phyloP scores from a whole-genome alignment of 2,329 filamentous ascomycete genomes.

The Fonsecaea pedrosoi region DNA sequence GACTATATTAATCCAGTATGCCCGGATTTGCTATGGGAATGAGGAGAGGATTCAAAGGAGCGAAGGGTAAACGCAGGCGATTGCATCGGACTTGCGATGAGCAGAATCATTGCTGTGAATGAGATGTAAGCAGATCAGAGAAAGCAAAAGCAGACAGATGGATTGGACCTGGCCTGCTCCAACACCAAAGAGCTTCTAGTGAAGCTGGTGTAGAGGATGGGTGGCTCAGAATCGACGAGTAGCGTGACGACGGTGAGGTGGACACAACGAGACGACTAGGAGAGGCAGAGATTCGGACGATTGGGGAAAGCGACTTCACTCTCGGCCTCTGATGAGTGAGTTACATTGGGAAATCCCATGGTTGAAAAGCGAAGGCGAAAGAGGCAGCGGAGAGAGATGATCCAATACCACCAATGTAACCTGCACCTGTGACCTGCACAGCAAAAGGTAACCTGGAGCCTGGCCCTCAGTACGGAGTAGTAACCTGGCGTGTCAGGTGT shows the following conservation, averaged over 20 bases:
- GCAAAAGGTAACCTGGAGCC: too few relatives aligned
- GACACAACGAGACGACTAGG: too few relatives aligned
- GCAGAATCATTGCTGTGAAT: background rate
- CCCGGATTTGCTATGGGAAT: background rate
- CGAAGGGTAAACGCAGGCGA: background rate
- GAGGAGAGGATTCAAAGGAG: background rate
- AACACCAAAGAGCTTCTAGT: too few relatives aligned
- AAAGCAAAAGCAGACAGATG: background rate
- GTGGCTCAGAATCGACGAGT: background rate
- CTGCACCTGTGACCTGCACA: background rate
- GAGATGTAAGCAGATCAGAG: background rate
- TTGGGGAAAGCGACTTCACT: background rate
- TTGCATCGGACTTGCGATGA: background rate
- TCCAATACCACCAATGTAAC: slow-evolving; percentile 8
- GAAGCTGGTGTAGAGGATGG: too few relatives aligned
- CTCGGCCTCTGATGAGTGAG: slow-evolving; percentile 3
- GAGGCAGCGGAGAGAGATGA: background rate
- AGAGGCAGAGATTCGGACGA: background rate
- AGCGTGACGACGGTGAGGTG: background rate
- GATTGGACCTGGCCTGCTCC: background rate
- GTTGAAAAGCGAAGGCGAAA: background rate
- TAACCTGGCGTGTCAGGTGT: background rate
- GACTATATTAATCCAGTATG: background rate
- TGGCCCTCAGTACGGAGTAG: background rate
- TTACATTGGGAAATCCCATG: slow-evolving; percentile 3